These are phyloP conservation scores for Pseudozyma flocculosa DNA, from an alignment of 1,284 basidiomycete species.

Conservation along the genomic window DNA sequence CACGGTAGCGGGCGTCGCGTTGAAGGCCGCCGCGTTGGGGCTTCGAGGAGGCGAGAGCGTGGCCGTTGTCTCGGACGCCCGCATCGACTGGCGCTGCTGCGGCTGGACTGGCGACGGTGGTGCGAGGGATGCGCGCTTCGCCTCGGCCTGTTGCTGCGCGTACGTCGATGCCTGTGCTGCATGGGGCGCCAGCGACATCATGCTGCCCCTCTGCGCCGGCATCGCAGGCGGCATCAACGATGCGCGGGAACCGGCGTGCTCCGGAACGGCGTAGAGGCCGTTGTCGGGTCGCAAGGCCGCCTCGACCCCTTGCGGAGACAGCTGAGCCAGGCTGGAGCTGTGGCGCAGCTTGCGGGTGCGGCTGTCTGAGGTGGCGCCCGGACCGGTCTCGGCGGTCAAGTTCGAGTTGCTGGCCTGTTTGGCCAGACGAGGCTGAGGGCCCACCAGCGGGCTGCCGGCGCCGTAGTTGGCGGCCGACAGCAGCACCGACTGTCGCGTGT, in stretches of 20 bases:
- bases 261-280: constrained; percentile 5
- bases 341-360: constrained; percentile 5
- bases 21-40: too few relatives aligned
- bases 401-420: constrained; percentile 15
- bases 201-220: constrained; percentile 13
- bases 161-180: too few relatives aligned
- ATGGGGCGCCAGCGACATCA: constrained; percentile 3
- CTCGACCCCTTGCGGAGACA: constrained; percentile 17
- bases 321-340: constrained; percentile 6
- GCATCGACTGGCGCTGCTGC: too few relatives aligned
- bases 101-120: too few relatives aligned
- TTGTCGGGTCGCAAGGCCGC: constrained; percentile 7
- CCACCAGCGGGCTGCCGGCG: constrained; percentile 23
- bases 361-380: neutral
- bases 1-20: too few relatives aligned
- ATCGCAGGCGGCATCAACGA: constrained; percentile 12
- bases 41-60: too few relatives aligned
- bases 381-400: constrained; percentile 1
- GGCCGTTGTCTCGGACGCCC: too few relatives aligned
- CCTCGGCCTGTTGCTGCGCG: too few relatives aligned
- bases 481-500: constrained; percentile 19
- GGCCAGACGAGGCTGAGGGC: neutral
- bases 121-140: too few relatives aligned
- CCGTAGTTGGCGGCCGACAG: constrained; percentile 28
- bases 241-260: constrained; percentile 4